phyloP scores from a whole-genome alignment of 768 basidiomycete species.

The Kwoniella heveanensis region DNA sequence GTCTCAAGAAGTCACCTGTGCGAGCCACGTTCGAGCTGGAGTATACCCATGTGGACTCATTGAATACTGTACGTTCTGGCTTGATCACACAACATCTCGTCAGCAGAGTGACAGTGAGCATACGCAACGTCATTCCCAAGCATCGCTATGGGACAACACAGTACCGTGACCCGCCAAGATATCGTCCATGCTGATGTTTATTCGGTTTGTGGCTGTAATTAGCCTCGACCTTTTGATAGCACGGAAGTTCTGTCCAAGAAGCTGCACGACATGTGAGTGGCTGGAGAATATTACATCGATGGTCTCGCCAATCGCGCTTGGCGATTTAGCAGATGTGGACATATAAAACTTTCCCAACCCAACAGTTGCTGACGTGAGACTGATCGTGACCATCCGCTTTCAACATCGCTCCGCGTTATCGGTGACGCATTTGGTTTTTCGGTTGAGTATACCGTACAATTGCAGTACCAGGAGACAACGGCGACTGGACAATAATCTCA shows the following conservation, averaged over 20 bases:
- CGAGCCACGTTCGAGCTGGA: slow-evolving; percentile 1
- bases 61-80: neutral
- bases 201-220: no score
- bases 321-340: no score
- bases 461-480: neutral
- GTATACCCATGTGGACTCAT: neutral
- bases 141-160: no score
- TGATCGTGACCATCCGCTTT: neutral
- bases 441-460: neutral
- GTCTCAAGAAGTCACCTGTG: slow-evolving; percentile 1
- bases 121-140: neutral
- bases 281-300: no score
- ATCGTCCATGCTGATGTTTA: no score
- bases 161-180: neutral
- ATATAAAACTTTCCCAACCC: neutral
- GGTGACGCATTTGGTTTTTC: no score
- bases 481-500: neutral
- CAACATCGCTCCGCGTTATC: no score
- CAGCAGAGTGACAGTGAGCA: neutral
- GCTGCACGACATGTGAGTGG: neutral
- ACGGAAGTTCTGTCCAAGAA: neutral
- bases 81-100: neutral
- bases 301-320: no score
- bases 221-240: neutral
- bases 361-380: neutral